Conservation (phyloP, 495 filamentous ascomycete genomes). For the Penicillium simplicissimum region DNA sequence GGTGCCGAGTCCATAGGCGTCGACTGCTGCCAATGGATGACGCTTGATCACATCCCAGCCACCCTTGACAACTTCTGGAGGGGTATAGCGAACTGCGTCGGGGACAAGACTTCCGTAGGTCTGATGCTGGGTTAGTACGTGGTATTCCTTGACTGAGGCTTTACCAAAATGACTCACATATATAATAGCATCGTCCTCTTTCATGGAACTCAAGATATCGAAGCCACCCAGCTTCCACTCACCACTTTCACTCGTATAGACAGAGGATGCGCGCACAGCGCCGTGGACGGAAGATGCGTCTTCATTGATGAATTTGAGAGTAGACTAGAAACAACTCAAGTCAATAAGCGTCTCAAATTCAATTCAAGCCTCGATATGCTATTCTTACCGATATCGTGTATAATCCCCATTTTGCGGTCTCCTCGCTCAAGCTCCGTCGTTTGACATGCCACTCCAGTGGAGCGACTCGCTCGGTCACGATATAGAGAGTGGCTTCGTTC, state of each 20-base stretch:
- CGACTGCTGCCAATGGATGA: constrained; percentile 77
- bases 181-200: constrained; percentile 89
- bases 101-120: constrained; percentile 84
- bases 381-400: constrained; percentile 72
- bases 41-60: constrained; percentile 88
- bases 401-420: constrained; percentile 95
- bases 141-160: neutral
- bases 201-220: constrained; percentile 89
- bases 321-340: constrained; percentile 56
- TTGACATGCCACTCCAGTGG: constrained; percentile 86
- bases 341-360: neutral
- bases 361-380: too few relatives aligned
- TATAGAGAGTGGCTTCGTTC: constrained; percentile 92
- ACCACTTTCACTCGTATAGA: constrained; percentile 91
- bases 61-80: constrained; percentile 81
- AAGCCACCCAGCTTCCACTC: constrained; percentile 97
- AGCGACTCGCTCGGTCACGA: constrained; percentile 85
- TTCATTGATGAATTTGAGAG: constrained; percentile 92
- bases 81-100: constrained; percentile 74
- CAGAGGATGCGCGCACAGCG: constrained; percentile 75
- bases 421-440: constrained; percentile 77
- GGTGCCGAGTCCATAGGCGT: constrained; percentile 83
- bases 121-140: constrained; percentile 41
- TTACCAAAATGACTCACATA: constrained; percentile 61
- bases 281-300: constrained; percentile 92